Evolutionary conservation across 306 rosid species (phyloP).

Genomic region (Lathyrus sativus): DNA sequence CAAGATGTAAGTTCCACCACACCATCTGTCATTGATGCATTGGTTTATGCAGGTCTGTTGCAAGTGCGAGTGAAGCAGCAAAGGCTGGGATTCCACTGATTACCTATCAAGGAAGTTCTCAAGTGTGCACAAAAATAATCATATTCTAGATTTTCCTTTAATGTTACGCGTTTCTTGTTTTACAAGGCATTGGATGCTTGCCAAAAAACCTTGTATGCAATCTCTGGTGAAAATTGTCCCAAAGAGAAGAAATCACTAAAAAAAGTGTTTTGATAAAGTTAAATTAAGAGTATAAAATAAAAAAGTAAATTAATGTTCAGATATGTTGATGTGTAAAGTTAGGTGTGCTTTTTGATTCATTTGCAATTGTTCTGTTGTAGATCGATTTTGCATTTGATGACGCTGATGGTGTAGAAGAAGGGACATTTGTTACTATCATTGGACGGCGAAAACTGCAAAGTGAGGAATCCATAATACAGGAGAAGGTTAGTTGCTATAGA

Average conservation of each 20-base stretch:
- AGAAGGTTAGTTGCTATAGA: slow-evolving; percentile 55
- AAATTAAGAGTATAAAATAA: too few species aligned
- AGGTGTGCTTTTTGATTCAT: slow-evolving; percentile 37
- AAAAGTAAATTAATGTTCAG: slow-evolving; percentile 11
- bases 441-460: slow-evolving; percentile 60
- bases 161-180: slow-evolving; percentile 40
- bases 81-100: slow-evolving; percentile 63
- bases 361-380: slow-evolving; percentile 60
- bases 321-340: slow-evolving; percentile 28
- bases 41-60: slow-evolving; percentile 51
- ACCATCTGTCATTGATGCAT: slow-evolving; percentile 12
- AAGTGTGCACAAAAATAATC: slow-evolving; percentile 47
- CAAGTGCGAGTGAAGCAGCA: slow-evolving; percentile 64
- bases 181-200: slow-evolving; percentile 33
- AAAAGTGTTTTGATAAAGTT: not conserved
- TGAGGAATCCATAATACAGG: slow-evolving; percentile 77
- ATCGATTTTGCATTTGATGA: slow-evolving; percentile 94
- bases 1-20: not conserved
- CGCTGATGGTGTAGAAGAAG: slow-evolving; percentile 87
- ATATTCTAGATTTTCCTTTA: slow-evolving; percentile 37
- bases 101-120: slow-evolving; percentile 49
- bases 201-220: slow-evolving; percentile 33
- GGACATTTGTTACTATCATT: slow-evolving; percentile 69
- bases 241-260: slow-evolving; percentile 15
- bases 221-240: slow-evolving; percentile 30